Base-by-base conservation (phyloP, 495 filamentous ascomycete genomes). In the Neurospora sp. region DNA sequence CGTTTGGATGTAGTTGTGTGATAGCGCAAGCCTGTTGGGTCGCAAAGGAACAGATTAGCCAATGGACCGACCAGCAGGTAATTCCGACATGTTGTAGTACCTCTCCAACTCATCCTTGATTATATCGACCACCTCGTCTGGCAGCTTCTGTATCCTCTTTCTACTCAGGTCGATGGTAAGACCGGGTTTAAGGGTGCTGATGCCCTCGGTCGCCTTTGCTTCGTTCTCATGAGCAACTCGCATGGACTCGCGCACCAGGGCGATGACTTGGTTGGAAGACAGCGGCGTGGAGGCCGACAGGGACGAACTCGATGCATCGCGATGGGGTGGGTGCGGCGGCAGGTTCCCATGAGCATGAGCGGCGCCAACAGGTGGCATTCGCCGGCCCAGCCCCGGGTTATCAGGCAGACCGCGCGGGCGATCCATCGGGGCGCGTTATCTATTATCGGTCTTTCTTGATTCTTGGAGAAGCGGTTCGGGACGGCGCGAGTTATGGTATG, bases 81-180 rank as follows among this genome's bases (percentile, higher is more conserved):
- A 46, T 39, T 41, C 16, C 5, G 59, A 44, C 39, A 35, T 46
- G 70, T 35, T 18, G 20, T 75, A 79, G 54, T 73, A 97, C 95
- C 95, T 86, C 84, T 97, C 94, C 70, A 98, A 88, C 79, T 97
- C 93, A 81, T 95, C 89, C 83, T 94, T 96, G 71, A 99, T 94
- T 76, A 97, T 89, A 79, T 96, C 93, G 40, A 98, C 90, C 71
- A 97, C 93, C 74, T 95, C 92, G 59, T 94, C 92, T 1, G 95
- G 94, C 77, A 99, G 88, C 73, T 85, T 88, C 69, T 88, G 86
- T 48, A 99, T 94, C 75, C 90, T 89, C 74, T 91, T 92, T 80
- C 94, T 90, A 75, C 92, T 93, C 78, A 99, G 83, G 80, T 97
- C 93, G 77, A 99, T 91, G 16, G 94, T 97, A 75, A 97, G 85